Conservation (phyloP, 768 basidiomycete genomes). For the Mycena rebaudengoi region DNA sequence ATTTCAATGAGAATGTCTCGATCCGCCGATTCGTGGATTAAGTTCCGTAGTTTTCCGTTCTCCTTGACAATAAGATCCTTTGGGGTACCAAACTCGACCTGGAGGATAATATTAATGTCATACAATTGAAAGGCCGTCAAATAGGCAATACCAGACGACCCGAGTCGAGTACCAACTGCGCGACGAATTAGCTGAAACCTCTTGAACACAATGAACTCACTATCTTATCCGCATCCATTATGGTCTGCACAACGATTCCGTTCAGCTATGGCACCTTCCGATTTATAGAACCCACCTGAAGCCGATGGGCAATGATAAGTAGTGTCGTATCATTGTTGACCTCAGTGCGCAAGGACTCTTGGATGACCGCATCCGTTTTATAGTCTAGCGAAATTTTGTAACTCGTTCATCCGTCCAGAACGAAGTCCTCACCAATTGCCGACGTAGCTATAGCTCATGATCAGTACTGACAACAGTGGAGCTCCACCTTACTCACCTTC, state of each 20-base stretch:
- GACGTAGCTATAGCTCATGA: neutral
- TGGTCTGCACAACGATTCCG: neutral
- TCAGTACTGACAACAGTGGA: neutral
- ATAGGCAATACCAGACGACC: neutral
- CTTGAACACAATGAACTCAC: neutral
- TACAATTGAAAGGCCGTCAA: neutral
- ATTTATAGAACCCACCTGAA: neutral
- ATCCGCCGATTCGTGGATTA: constrained; percentile 8
- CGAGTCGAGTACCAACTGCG: constrained; percentile 4
- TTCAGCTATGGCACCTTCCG: neutral
- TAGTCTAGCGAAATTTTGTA: neutral
- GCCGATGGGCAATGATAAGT: neutral
- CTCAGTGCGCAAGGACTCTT: constrained; percentile 2
- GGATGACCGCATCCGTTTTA: constrained; percentile 2
- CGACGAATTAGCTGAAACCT: neutral
- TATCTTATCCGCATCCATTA: constrained; percentile 8
- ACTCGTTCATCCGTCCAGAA: no score
- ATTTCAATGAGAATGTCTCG: neutral
- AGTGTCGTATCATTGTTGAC: neutral
- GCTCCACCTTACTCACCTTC: neutral
- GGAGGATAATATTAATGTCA: neutral
- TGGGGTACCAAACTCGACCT: constrained; percentile 4
- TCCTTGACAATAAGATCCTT: neutral
- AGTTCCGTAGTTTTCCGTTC: neutral
- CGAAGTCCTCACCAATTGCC: neutral